Conservation (phyloP, 371 early-diverging fungal genomes). For the Circinella umbellata region DNA sequence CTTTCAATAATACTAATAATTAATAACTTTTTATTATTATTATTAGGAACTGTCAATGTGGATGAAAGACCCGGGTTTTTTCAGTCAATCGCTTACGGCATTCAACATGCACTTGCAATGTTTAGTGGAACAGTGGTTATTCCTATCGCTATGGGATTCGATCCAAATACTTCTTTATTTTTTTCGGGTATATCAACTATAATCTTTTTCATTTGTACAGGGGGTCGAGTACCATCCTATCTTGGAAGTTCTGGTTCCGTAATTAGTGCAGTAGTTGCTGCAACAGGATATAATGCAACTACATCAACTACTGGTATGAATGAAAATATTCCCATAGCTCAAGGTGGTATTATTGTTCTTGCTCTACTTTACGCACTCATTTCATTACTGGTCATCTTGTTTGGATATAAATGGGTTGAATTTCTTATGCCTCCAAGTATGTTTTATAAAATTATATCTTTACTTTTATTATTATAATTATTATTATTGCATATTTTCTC, state of each 20-base stretch:
- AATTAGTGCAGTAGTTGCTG: slow-evolving; percentile 54
- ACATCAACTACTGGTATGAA: slow-evolving; percentile 18
- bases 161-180: slow-evolving; percentile 60
- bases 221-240: slow-evolving; percentile 63
- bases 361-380: slow-evolving; percentile 52
- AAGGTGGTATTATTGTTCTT: slow-evolving; percentile 58
- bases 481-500: neutral
- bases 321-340: slow-evolving; percentile 44
- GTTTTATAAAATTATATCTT: neutral
- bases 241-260: slow-evolving; percentile 65
- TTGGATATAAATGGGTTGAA: slow-evolving; percentile 59
- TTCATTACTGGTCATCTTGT: slow-evolving; percentile 47
- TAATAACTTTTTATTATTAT: neutral
- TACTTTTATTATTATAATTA: too few relatives aligned
- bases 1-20: too few relatives aligned
- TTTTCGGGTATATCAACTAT: slow-evolving; percentile 65
- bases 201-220: slow-evolving; percentile 58
- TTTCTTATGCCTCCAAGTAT: slow-evolving; percentile 62
- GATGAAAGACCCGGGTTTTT: slow-evolving; percentile 52
- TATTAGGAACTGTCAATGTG: slow-evolving; percentile 40
- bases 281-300: slow-evolving; percentile 52
- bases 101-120: slow-evolving; percentile 66
- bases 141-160: slow-evolving; percentile 58
- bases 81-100: slow-evolving; percentile 49
- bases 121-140: slow-evolving; percentile 62